A percentile compares a stretch with the other conserved stretches of the same genome.
Conservation (phyloP, 225 moss, liverwort and hornwort species). For the Asterella californica region DNA sequence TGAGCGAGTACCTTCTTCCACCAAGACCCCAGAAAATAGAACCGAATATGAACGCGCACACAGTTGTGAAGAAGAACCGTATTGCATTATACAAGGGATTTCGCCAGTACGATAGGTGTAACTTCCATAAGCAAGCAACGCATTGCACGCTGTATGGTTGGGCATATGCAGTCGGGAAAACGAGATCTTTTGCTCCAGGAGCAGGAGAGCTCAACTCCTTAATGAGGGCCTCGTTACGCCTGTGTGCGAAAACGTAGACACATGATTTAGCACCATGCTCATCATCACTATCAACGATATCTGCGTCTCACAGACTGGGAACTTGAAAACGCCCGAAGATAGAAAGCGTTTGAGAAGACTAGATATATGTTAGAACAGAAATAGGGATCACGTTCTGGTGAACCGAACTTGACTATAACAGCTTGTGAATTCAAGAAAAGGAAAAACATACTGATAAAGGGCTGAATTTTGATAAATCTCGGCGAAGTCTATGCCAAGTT, state of each 20-base stretch:
- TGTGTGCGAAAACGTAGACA: conserved; percentile 24
- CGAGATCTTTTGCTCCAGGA: conserved; percentile 63
- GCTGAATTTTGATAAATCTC: conserved; percentile 53
- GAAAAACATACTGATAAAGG: conserved; percentile 54
- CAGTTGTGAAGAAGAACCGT: conserved; percentile 76
- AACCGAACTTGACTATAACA: neutral
- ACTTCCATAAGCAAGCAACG: conserved; percentile 76
- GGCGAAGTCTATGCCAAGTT: conserved; percentile 70
- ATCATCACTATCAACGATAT: neutral
- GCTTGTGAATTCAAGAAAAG: neutral
- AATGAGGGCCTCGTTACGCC: conserved; percentile 66
- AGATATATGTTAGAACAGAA: too few species aligned
- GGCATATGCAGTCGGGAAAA: conserved; percentile 63
- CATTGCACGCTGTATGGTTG: conserved; percentile 64
- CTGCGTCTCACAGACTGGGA: neutral
- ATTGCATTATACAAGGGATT: conserved; percentile 89
- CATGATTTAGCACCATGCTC: neutral
- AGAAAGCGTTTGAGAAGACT: neutral
- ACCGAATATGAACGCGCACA: conserved; percentile 81
- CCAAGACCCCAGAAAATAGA: conserved; percentile 92
- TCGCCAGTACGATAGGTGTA: conserved; percentile 82
- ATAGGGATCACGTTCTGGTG: neutral
- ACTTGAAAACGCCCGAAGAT: neutral
- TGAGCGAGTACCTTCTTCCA: conserved; percentile 48
- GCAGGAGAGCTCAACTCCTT: conserved; percentile 55